phyloP scores from a whole-genome alignment of 2,329 filamentous ascomycete species.

The Neurospora sp. region DNA sequence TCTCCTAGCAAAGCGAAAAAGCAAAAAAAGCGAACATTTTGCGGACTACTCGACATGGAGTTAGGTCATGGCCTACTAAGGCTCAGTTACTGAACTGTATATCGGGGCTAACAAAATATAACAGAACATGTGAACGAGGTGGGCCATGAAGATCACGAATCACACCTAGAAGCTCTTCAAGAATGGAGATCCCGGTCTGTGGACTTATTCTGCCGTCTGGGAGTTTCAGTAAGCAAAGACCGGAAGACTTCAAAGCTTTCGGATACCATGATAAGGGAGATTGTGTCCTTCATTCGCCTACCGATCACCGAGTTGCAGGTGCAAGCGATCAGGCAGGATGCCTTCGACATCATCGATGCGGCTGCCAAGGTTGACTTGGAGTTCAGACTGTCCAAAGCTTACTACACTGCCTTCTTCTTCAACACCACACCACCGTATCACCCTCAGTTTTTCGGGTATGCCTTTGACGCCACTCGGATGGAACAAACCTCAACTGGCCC shows the following conservation, averaged over 20 bases:
- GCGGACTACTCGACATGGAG: not conserved
- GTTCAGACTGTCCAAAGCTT: constrained; percentile 6
- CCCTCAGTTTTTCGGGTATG: constrained; percentile 1
- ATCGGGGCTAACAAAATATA: too few species aligned
- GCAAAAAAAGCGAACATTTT: too few species aligned
- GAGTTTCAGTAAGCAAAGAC: too few species aligned
- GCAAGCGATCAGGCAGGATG: not conserved
- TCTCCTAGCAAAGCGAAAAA: too few species aligned
- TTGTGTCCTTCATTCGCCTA: too few species aligned
- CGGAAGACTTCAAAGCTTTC: too few species aligned
- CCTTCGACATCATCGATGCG: not conserved
- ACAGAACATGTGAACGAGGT: too few species aligned
- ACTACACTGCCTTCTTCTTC: constrained; percentile 7
- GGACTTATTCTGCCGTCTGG: constrained; percentile 1
- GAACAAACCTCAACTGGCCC: not conserved
- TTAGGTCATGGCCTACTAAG: not conserved
- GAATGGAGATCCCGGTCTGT: constrained; percentile 8
- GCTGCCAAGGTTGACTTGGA: constrained; percentile 4
- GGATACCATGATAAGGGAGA: too few species aligned
- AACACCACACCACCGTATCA: not conserved
- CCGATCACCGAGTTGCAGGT: not conserved
- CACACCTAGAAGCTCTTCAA: constrained; percentile 2
- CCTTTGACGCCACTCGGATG: constrained; percentile 7
- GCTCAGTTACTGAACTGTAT: not conserved
- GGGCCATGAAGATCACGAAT: not conserved